Evolutionary conservation across 2,329 filamentous ascomycete species (phyloP).

Genomic region (Trichoderma brevicompactum): DNA sequence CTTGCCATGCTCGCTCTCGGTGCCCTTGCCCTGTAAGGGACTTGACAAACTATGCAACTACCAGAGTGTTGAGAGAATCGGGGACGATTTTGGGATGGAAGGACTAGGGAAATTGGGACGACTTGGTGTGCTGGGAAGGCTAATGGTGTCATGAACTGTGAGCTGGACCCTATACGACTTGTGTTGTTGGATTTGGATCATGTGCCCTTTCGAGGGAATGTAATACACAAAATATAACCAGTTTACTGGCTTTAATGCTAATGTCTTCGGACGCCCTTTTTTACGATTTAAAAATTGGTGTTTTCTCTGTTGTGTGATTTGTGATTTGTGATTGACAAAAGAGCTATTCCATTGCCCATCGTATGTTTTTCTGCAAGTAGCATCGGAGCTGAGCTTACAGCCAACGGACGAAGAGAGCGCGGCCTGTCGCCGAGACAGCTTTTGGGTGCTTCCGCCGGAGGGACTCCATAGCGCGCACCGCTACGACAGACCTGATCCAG

Average conservation of each 20-base stretch:
- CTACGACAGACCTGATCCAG: not conserved
- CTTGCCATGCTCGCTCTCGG: constrained; percentile 42
- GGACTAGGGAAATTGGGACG: not conserved
- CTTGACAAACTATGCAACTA: not conserved
- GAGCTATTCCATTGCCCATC: not conserved
- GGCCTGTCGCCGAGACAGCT: not conserved
- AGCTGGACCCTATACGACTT: constrained; percentile 22
- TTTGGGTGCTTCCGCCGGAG: not conserved
- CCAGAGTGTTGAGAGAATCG: not conserved
- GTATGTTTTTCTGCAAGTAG: not conserved
- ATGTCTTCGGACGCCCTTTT: constrained; percentile 28
- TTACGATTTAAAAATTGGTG: not conserved
- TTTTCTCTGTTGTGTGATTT: not conserved
- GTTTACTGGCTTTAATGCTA: constrained; percentile 35
- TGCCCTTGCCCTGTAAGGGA: constrained; percentile 45
- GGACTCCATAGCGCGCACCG: not conserved
- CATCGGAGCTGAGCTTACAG: not conserved
- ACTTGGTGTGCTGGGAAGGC: not conserved
- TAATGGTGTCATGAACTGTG: constrained; percentile 23
- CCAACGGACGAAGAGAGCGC: not conserved
- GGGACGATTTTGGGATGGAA: not conserved
- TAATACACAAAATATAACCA: constrained; percentile 33
- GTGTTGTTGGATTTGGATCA: constrained; percentile 30
- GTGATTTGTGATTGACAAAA: not conserved
- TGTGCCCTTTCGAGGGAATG: constrained; percentile 21